A percentile compares a stretch with the other conserved stretches of the same genome.
These are phyloP conservation scores for Sarocladium brachiariae DNA, from an alignment of 2,329 filamentous ascomycete species.

Conservation along the genomic window DNA sequence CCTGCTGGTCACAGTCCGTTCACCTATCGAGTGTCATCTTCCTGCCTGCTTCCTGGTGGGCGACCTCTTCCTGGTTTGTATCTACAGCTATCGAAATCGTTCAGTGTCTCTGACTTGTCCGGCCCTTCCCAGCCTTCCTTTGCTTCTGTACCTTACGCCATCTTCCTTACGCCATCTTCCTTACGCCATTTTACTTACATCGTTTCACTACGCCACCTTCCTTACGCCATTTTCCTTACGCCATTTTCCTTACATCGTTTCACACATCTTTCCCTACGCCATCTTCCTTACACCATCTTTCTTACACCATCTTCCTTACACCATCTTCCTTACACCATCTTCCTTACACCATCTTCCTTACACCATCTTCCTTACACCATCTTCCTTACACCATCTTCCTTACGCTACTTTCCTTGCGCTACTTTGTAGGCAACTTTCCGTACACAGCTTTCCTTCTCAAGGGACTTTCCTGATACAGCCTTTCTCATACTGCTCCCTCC, in stretches of 20 bases:
- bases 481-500: neutral
- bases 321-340: neutral
- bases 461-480: neutral
- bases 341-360: neutral
- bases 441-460: neutral
- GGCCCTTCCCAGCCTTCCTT: slow-evolving; percentile 8
- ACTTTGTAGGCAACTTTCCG: too few relatives aligned
- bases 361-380: neutral
- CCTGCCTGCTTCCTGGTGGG: slow-evolving; percentile 4
- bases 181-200: too few relatives aligned
- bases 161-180: too few relatives aligned
- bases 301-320: neutral
- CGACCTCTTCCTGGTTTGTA: too few relatives aligned
- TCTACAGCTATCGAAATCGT: slow-evolving; percentile 5
- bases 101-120: slow-evolving; percentile 7
- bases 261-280: too few relatives aligned
- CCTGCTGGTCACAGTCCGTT: neutral
- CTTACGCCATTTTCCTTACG: too few relatives aligned
- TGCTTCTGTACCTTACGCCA: too few relatives aligned
- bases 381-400: neutral
- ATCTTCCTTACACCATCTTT: too few relatives aligned
- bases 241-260: too few relatives aligned
- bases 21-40: slow-evolving; percentile 9
- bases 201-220: too few relatives aligned
- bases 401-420: neutral